A percentile compares a stretch with the other conserved stretches of the same genome.
These are phyloP conservation scores for Kitagawia praeruptora DNA, from an alignment of 129 eudicot genomes.

Conservation along the genomic window DNA sequence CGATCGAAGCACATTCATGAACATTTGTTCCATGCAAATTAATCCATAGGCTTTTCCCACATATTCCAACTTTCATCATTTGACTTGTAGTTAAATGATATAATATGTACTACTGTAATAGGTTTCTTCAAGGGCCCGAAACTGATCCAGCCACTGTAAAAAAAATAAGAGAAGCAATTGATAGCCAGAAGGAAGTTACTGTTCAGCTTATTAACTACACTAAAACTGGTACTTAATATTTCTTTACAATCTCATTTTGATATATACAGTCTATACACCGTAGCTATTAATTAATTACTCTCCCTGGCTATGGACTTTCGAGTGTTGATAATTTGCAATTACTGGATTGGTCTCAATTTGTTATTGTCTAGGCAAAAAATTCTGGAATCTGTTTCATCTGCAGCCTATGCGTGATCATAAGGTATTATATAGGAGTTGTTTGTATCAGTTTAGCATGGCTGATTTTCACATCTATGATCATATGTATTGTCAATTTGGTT, in stretches of 20 bases:
- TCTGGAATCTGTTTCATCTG: constrained; percentile 96
- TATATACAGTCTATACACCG: not conserved
- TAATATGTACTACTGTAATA: constrained; percentile 9
- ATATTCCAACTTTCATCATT: not conserved
- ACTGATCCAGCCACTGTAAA: constrained; percentile 90
- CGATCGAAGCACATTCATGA: not conserved
- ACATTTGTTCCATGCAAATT: not conserved
- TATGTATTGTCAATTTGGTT: not conserved
- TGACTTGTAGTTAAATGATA: not conserved
- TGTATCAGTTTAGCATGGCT: not conserved
- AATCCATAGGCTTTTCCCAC: not conserved
- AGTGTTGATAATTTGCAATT: not conserved
- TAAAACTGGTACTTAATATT: constrained; percentile 55
- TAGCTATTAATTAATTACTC: not conserved
- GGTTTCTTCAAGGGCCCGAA: constrained; percentile 99
- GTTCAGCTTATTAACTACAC: constrained; percentile 98
- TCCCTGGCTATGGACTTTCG: not conserved
- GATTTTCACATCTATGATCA: not conserved
- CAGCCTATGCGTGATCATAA: constrained; percentile 99
- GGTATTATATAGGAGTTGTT: constrained; percentile 31
- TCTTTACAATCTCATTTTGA: not conserved
- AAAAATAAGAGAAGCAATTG: constrained; percentile 84
- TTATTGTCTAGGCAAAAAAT: constrained; percentile 70
- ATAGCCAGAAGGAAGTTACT: constrained; percentile 82
- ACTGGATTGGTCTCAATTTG: not conserved